A percentile compares a stretch with the other conserved stretches of the same genome.
These are phyloP conservation scores for Pseudodiploospora longispora DNA, from an alignment of 2,329 filamentous ascomycete species.

Conservation along the genomic window DNA sequence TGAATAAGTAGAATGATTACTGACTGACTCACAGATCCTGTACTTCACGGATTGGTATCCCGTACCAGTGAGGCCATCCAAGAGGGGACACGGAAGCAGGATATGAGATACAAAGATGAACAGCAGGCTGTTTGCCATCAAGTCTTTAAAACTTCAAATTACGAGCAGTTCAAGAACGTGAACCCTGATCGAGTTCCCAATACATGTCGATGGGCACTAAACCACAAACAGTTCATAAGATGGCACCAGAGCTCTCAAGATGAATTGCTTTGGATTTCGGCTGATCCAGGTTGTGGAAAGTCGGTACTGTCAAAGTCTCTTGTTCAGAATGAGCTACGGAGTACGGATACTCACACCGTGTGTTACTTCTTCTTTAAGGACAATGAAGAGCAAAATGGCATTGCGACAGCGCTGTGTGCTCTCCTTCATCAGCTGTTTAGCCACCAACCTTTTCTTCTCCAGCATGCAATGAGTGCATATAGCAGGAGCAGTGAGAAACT, in stretches of 20 bases:
- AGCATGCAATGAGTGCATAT: conserved; percentile 9
- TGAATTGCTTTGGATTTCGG: conserved; percentile 22
- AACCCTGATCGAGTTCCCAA: not conserved
- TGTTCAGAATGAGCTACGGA: conserved; percentile 24
- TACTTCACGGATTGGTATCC: not conserved
- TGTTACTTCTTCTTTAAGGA: conserved; percentile 41
- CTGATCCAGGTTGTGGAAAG: conserved; percentile 36
- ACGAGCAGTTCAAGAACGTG: conserved; percentile 22
- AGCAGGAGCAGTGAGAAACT: conserved; percentile 13
- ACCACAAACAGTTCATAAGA: not conserved
- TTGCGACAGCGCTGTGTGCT: conserved; percentile 22
- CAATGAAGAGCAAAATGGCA: conserved; percentile 26
- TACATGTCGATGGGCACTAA: conserved; percentile 1
- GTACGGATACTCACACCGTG: conserved; percentile 11
- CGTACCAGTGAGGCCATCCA: not conserved
- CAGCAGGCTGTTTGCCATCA: conserved; percentile 13
- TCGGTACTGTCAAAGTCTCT: conserved; percentile 32
- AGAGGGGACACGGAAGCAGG: not conserved
- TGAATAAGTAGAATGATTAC: not conserved
- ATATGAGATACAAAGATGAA: not conserved
- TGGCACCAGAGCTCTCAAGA: not conserved
- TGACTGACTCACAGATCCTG: not conserved
- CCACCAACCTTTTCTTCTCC: conserved; percentile 16
- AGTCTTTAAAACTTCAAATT: conserved; percentile 18
- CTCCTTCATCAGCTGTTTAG: conserved; percentile 4